A percentile compares a stretch with the other conserved stretches of the same genome.
These are phyloP conservation scores for Torulaspora quercuum DNA, from an alignment of 805 yeast genomes.

Conservation along the genomic window DNA sequence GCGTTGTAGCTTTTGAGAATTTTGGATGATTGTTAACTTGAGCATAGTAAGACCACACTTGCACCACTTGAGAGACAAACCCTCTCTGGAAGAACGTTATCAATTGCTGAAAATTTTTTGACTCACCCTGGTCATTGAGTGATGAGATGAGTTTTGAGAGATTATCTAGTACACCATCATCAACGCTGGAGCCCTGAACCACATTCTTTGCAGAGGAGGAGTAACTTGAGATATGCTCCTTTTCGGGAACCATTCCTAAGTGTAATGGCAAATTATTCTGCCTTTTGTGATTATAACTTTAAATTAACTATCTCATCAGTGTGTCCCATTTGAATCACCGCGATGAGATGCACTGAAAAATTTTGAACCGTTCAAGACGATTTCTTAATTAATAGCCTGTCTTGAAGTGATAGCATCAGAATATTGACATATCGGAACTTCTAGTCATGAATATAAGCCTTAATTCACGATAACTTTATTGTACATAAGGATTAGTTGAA, in stretches of 20 bases:
- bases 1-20: conserved; percentile 44
- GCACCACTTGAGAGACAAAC: conserved; percentile 38
- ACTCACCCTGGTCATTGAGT: conserved; percentile 19
- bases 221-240: conserved; percentile 1
- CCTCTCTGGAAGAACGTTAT: conserved; percentile 38
- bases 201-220: conserved; percentile 7
- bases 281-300: too few species aligned
- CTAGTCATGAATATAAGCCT: too few species aligned
- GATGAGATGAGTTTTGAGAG: conserved; percentile 24
- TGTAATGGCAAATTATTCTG: too few species aligned
- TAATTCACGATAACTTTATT: too few species aligned
- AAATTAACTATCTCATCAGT: too few species aligned
- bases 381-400: too few species aligned
- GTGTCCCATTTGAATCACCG: neutral
- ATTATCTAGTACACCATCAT: conserved; percentile 30
- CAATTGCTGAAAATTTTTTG: conserved; percentile 28
- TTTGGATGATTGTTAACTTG: conserved; percentile 50
- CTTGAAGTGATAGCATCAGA: too few species aligned
- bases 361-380: conserved; percentile 15
- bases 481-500: too few species aligned
- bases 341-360: conserved; percentile 18
- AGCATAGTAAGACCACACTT: conserved; percentile 48
- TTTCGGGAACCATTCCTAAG: conserved; percentile 7
- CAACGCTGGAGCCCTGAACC: conserved; percentile 24
- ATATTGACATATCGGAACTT: too few species aligned